phyloP scores from a whole-genome alignment of 208 protist genomes.

The Leishmania lainsoni region DNA sequence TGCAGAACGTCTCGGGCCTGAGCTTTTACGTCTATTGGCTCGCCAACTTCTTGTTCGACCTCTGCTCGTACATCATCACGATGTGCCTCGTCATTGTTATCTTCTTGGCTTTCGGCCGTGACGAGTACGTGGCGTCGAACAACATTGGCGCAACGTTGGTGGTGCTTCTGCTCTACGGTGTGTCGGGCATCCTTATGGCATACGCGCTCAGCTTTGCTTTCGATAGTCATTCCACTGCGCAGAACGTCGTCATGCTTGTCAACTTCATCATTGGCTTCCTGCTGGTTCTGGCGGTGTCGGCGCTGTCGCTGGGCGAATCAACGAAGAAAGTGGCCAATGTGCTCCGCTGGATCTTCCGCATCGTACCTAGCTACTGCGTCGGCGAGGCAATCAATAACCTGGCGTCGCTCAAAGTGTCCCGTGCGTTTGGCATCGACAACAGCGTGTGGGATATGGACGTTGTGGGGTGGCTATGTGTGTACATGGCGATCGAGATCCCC shows the following conservation, averaged over 20 bases:
- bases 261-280: constrained; percentile 56
- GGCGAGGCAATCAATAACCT: constrained; percentile 59
- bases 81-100: constrained; percentile 31
- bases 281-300: constrained; percentile 7
- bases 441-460: constrained; percentile 26
- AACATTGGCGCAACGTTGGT: constrained; percentile 28
- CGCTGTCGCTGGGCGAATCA: accelerated
- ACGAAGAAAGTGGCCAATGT: constrained; percentile 15
- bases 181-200: constrained; percentile 21
- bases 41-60: constrained; percentile 59
- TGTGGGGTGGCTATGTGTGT: constrained; percentile 33
- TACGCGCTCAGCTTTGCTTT: constrained; percentile 60
- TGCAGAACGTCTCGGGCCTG: constrained; percentile 72
- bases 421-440: neutral
- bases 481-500: constrained; percentile 54
- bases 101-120: constrained; percentile 38
- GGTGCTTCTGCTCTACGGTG: constrained; percentile 43
- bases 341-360: constrained; percentile 42
- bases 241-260: constrained; percentile 40
- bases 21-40: constrained; percentile 58
- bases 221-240: constrained; percentile 38
- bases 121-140: constrained; percentile 39
- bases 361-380: constrained; percentile 52
- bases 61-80: constrained; percentile 38
- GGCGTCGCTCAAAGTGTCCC: constrained; percentile 11